Evolutionary conservation across 2,329 filamentous ascomycete genomes (phyloP).

Genomic region (Aspergillus udagawae): DNA sequence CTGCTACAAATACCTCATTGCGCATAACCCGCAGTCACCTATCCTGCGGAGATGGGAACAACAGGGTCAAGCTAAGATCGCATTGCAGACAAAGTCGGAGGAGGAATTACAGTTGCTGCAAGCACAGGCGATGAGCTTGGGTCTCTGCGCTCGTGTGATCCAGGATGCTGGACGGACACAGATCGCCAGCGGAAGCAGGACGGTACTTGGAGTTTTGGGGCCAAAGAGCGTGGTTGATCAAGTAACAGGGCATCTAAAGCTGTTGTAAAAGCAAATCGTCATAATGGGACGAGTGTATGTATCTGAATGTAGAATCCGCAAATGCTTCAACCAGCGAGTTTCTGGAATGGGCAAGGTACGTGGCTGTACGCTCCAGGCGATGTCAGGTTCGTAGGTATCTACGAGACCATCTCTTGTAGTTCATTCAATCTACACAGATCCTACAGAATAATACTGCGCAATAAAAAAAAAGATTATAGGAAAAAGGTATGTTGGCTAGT

Average conservation of each 20-base stretch:
- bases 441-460: slow-evolving; percentile 5
- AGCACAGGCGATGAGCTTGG: slow-evolving; percentile 75
- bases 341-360: neutral
- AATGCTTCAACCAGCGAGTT: neutral
- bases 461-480: neutral
- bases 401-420: neutral
- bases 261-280: slow-evolving; percentile 55
- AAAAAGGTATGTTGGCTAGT: slow-evolving; percentile 59
- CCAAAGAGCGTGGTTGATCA: slow-evolving; percentile 83
- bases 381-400: neutral
- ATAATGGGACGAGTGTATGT: neutral
- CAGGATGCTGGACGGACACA: slow-evolving; percentile 95
- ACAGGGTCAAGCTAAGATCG: slow-evolving; percentile 86
- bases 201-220: slow-evolving; percentile 78
- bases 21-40: slow-evolving; percentile 49
- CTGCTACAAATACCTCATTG: slow-evolving; percentile 82
- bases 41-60: slow-evolving; percentile 82
- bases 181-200: slow-evolving; percentile 89
- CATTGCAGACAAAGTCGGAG: slow-evolving; percentile 81
- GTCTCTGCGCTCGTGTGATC: slow-evolving; percentile 83
- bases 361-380: neutral
- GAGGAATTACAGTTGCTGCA: slow-evolving; percentile 73
- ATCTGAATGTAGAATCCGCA: slow-evolving; percentile 13
- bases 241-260: slow-evolving; percentile 79
- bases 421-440: neutral